phyloP scores from a whole-genome alignment of 2,329 filamentous ascomycete genomes.

The Harringtonia lauricola region DNA sequence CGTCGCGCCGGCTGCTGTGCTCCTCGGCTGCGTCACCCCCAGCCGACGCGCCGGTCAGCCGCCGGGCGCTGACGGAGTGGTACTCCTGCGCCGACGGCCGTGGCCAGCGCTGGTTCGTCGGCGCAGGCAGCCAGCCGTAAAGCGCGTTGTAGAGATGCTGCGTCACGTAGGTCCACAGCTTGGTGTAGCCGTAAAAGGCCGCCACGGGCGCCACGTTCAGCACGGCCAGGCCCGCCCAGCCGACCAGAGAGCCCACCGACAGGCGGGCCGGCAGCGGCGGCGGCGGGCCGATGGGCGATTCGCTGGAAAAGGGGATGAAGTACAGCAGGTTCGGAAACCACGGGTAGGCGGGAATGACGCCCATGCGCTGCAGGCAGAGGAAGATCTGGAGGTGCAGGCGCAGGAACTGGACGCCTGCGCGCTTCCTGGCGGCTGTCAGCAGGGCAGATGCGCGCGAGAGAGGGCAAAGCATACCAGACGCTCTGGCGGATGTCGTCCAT shows the following conservation, averaged over 20 bases:
- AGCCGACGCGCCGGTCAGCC: neutral
- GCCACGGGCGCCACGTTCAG: slow-evolving; percentile 35
- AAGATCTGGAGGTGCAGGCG: slow-evolving; percentile 40
- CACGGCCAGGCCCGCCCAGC: slow-evolving; percentile 31
- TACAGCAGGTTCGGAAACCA: slow-evolving; percentile 34
- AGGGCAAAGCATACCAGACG: slow-evolving; percentile 15
- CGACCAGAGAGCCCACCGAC: slow-evolving; percentile 23
- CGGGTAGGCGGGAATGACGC: slow-evolving; percentile 29
- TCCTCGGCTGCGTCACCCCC: neutral
- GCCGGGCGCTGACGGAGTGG: neutral
- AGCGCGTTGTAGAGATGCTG: slow-evolving; percentile 27
- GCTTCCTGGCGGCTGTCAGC: slow-evolving; percentile 5
- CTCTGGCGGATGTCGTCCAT: slow-evolving; percentile 10
- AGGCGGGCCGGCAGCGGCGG: slow-evolving; percentile 31
- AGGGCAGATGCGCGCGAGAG: neutral
- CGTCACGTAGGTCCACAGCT: slow-evolving; percentile 24
- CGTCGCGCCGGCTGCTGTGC: neutral
- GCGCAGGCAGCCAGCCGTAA: slow-evolving; percentile 25
- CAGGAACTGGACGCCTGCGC: slow-evolving; percentile 21
- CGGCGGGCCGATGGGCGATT: slow-evolving; percentile 35
- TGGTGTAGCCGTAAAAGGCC: slow-evolving; percentile 31
- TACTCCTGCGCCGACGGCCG: neutral
- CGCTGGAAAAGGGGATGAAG: slow-evolving; percentile 42
- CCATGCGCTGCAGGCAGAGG: slow-evolving; percentile 39
- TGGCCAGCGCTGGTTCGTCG: slow-evolving; percentile 7